Evolutionary conservation across 371 early-diverging fungal genomes (phyloP), one percentile per base, ranked within the genome.

Genomic region (Rhizopus stolonifer): DNA sequence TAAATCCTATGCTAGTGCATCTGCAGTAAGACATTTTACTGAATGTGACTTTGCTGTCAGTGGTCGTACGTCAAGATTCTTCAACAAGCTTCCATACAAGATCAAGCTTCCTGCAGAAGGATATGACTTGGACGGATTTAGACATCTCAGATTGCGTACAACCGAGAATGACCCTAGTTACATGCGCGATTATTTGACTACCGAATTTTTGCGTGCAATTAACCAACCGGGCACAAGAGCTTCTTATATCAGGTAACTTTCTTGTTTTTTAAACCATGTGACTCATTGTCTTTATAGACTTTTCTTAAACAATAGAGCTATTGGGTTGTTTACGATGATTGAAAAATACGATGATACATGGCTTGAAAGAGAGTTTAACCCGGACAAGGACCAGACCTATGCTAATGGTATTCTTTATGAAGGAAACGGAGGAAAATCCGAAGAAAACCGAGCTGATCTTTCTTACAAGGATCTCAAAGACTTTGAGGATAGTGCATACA

Each of bases 171-270:
- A 77, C 29, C 72, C 74, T 4, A 70, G 70, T 15, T 70, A 72
- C 49, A 70, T 77, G 39, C 72, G 74, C 15, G 78, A 77, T 29
- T 74, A 68, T 39, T 10, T 77, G 24, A 46, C 67, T 21, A 43
- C 64, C 15, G 68, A 74, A 31, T 58, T 60, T 48, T 19, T 47
- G 1, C 22, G 51, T 24, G 55, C 64, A 23, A 60, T 55, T 15
- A 56, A 56, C 22, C 52, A 63, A 21, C 68, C 68, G 32, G 46
- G 57, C 15, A 51, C 60, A 17, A 46, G 53, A 29, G 47, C 53
- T 6, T 67, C 68, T 15, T 64, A 52, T 45, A 54, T 64, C 18
- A 52, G 68, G 68, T 67, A 63, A 14, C 14, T n/a, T 21, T 6
- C 29, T 1, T 11, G 6, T 2, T 29, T 29, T 18, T 22, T 0